phyloP scores from a whole-genome alignment of 2,329 filamentous ascomycete genomes.

The Aureobasidium pullulans region DNA sequence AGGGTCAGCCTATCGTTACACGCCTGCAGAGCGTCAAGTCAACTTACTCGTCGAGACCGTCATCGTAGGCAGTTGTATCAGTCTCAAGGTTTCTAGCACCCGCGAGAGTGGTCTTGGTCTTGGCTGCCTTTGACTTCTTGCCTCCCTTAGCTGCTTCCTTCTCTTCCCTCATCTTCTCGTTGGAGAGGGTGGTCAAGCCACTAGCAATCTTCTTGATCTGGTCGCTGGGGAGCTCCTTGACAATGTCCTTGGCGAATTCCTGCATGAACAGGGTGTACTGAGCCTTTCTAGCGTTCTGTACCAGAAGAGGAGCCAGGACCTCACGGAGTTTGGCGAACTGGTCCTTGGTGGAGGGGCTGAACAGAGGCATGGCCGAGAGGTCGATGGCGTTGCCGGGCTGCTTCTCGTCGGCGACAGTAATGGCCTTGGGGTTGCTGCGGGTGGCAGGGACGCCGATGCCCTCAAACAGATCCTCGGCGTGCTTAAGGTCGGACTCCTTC shows the following conservation, averaged over 20 bases:
- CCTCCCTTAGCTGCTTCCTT: slow-evolving; percentile 87
- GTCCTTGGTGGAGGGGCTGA: slow-evolving; percentile 80
- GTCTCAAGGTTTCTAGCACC: slow-evolving; percentile 54
- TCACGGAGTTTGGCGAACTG: slow-evolving; percentile 77
- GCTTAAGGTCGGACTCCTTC: slow-evolving; percentile 78
- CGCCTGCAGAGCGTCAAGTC: neutral
- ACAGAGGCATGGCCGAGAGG: slow-evolving; percentile 69
- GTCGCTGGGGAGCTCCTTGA: slow-evolving; percentile 79
- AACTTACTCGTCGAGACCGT: slow-evolving; percentile 74
- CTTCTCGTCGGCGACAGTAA: slow-evolving; percentile 60
- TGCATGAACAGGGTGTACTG: slow-evolving; percentile 86
- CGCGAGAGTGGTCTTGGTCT: slow-evolving; percentile 83
- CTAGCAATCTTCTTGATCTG: slow-evolving; percentile 96
- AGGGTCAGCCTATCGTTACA: slow-evolving; percentile 16
- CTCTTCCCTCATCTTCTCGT: slow-evolving; percentile 99
- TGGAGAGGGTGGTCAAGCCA: slow-evolving; percentile 77
- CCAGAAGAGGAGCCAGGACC: slow-evolving; percentile 70
- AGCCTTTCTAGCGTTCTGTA: slow-evolving; percentile 71
- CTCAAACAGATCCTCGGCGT: slow-evolving; percentile 85
- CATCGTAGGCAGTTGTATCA: slow-evolving; percentile 74
- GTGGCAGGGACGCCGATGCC: slow-evolving; percentile 67
- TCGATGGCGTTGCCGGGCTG: slow-evolving; percentile 77
- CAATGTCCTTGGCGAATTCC: slow-evolving; percentile 81
- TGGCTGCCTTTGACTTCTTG: slow-evolving; percentile 95
- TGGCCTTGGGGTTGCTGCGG: slow-evolving; percentile 56